phyloP scores from a whole-genome alignment of 2,329 filamentous ascomycete genomes.

The Elsinoe perseae region DNA sequence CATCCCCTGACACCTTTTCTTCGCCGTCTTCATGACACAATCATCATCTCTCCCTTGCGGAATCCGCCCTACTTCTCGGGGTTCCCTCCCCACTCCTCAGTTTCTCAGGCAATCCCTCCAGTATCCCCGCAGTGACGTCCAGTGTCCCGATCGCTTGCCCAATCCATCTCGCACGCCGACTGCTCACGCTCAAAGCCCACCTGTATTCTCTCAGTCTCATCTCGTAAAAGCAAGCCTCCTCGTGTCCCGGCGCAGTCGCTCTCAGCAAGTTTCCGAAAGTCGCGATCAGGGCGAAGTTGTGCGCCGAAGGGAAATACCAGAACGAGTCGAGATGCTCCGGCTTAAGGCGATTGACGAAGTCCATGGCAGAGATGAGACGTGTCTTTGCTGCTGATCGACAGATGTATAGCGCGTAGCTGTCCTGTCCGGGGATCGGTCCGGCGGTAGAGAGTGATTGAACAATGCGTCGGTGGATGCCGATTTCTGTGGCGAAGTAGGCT shows the following conservation, averaged over 20 bases:
- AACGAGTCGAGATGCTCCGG: conserved; percentile 81
- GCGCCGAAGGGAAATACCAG: conserved; percentile 83
- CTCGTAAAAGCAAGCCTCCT: conserved; percentile 90
- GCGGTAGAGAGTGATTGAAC: conserved; percentile 64
- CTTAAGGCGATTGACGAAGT: conserved; percentile 88
- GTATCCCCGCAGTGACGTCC: conserved; percentile 37
- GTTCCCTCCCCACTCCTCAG: conserved; percentile 22
- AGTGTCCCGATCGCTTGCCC: conserved; percentile 40
- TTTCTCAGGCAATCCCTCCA: conserved; percentile 40
- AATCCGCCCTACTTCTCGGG: conserved; percentile 14
- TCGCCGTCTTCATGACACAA: not conserved
- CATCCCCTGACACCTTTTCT: not conserved
- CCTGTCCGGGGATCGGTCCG: conserved; percentile 37
- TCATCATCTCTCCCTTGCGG: not conserved
- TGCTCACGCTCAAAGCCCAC: conserved; percentile 86
- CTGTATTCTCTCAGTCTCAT: conserved; percentile 78
- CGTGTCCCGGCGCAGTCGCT: conserved; percentile 76
- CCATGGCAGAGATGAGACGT: conserved; percentile 89
- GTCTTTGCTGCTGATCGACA: conserved; percentile 92
- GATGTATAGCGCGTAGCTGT: conserved; percentile 81
- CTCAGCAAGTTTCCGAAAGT: conserved; percentile 87
- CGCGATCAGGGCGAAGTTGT: conserved; percentile 89
- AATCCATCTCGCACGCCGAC: conserved; percentile 55
- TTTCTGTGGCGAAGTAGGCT: conserved; percentile 89
- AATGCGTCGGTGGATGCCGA: conserved; percentile 84